Percentiles rank a stretch among this genome's conserved stretches.
These are phyloP conservation scores for Leccinum broughii DNA, from an alignment of 768 basidiomycete species.

Conservation along the genomic window DNA sequence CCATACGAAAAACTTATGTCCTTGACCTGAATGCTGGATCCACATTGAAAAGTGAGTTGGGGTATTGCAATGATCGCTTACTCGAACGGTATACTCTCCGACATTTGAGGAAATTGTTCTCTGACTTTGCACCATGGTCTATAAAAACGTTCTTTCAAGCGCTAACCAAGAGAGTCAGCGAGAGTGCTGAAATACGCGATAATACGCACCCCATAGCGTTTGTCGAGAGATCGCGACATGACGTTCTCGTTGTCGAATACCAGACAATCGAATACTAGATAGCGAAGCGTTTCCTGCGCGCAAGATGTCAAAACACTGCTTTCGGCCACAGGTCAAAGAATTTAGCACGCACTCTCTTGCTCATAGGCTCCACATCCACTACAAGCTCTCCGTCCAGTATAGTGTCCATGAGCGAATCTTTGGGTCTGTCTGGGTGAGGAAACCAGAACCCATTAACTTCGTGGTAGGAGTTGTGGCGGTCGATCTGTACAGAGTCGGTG, in stretches of 20 bases:
- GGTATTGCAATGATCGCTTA: slow-evolving; percentile 39
- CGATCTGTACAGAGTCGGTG: slow-evolving; percentile 59
- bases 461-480: slow-evolving; percentile 89
- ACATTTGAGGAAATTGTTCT: slow-evolving; percentile 66
- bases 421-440: slow-evolving; percentile 79
- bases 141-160: slow-evolving; percentile 80
- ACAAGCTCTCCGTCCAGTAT: slow-evolving; percentile 95
- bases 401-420: slow-evolving; percentile 69
- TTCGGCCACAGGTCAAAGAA: slow-evolving; percentile 2
- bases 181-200: background rate
- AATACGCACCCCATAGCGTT: slow-evolving; percentile 81
- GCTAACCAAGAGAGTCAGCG: slow-evolving; percentile 17
- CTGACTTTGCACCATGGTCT: slow-evolving; percentile 76
- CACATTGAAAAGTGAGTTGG: slow-evolving; percentile 9
- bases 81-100: slow-evolving; percentile 75
- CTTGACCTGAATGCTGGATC: slow-evolving; percentile 78
- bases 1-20: slow-evolving; percentile 85
- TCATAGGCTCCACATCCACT: slow-evolving; percentile 79
- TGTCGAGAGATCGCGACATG: slow-evolving; percentile 79
- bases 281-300: slow-evolving; percentile 72
- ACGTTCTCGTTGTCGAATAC: slow-evolving; percentile 85
- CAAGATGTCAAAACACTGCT: background rate
- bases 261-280: slow-evolving; percentile 91
- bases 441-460: slow-evolving; percentile 77
- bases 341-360: slow-evolving; percentile 54